These are phyloP conservation scores for Aspergillus phoenicis DNA, from an alignment of 2,329 filamentous ascomycete genomes.

Conservation along the genomic window DNA sequence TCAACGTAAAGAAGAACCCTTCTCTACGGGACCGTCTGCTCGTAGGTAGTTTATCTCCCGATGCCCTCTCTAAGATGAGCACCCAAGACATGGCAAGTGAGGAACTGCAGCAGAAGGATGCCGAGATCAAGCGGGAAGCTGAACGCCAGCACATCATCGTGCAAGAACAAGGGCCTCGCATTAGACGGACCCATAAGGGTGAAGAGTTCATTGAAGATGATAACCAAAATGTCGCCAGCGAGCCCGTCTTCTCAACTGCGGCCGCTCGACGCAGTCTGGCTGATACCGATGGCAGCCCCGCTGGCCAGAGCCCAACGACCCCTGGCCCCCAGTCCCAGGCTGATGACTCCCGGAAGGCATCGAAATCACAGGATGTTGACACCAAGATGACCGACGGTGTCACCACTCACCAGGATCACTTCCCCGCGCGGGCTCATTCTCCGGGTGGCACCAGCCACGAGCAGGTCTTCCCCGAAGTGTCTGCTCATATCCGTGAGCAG, in stretches of 20 bases:
- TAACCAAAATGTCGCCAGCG: constrained; percentile 48
- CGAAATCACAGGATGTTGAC: constrained; percentile 36
- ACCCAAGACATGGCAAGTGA: constrained; percentile 89
- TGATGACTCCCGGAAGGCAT: constrained; percentile 20
- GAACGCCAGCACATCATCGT: constrained; percentile 74
- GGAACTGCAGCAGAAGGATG: constrained; percentile 71
- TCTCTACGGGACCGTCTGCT: constrained; percentile 76
- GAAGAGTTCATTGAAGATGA: constrained; percentile 87
- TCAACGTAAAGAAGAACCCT: constrained; percentile 87
- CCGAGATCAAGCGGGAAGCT: constrained; percentile 58
- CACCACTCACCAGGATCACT: constrained; percentile 73
- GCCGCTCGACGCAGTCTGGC: constrained; percentile 48
- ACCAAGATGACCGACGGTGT: constrained; percentile 51
- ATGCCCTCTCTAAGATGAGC: constrained; percentile 83
- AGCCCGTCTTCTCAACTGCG: constrained; percentile 52
- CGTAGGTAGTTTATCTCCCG: constrained; percentile 69
- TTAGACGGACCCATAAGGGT: constrained; percentile 90
- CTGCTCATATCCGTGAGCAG: constrained; percentile 42
- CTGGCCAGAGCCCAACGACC: constrained; percentile 31
- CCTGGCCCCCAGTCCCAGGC: constrained; percentile 28
- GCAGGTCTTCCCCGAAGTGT: constrained; percentile 47
- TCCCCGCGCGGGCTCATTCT: constrained; percentile 81
- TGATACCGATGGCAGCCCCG: constrained; percentile 33
- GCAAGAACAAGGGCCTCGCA: constrained; percentile 72
- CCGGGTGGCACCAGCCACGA: constrained; percentile 57